Base-by-base conservation (phyloP, 371 early-diverging fungal species). In the Basidiobolus meristosporus region DNA sequence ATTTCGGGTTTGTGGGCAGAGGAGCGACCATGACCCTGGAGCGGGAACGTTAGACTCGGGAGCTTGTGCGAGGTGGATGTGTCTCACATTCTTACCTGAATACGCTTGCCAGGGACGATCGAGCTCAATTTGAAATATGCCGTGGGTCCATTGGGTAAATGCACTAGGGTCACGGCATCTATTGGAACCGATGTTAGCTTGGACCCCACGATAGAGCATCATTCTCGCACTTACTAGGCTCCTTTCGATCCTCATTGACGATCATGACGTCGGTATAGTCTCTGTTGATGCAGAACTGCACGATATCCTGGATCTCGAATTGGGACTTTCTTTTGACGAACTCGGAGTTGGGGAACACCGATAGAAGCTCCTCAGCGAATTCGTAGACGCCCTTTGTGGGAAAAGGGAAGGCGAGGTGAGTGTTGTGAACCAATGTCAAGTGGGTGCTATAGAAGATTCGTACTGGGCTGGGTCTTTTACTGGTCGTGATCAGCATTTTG, bases 141-240 rank as follows among this genome's bases (percentile, higher is more conserved):
- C 2, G 96, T 89, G 7, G 98, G 98, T 1, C 98, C 98, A 38
- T 90, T 63, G 12, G 98, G 98, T 41, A 98, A 64, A 60, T 98
- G 96, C 35, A 98, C 80, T 45, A 93, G 45, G 1, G 90, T 91
- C 28, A 95, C 51, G 10, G 84, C 83, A 54, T 86, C 83, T 86
- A 44, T 35, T 26, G 28, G 22, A n/a, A 19, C 34, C 22, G 26
- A 12, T 21, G 15, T 41, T 12, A 7, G 39, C 16, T 19, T 6
- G 16, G 6, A 16, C 1, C 6, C 18, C 7, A 35, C 34, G 44
- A 37, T 45, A 31, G 12, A 34, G 33, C 9, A 41, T 37, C 26
- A 38, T 7, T 22, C 5, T 14, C 31, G 5, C 15, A 48, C 77
- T 53, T 70, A 88, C 84, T 79, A 17, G 92, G 90, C 34, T 61